These are phyloP conservation scores for Gynochthodes officinalis DNA, from an alignment of 257 asterid species.

Conservation along the genomic window DNA sequence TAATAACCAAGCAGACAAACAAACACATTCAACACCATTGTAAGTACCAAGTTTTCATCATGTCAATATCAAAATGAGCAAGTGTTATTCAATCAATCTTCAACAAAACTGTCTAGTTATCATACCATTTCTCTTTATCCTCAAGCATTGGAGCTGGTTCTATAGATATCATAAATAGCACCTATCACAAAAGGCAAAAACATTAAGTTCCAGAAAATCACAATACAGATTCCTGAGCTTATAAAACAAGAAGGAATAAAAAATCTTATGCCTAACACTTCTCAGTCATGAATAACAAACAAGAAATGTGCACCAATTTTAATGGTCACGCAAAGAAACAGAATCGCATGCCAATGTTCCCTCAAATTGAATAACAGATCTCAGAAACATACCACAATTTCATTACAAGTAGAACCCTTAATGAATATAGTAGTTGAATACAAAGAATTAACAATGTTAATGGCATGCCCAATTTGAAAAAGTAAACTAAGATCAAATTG, in stretches of 20 bases:
- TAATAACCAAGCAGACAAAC: background rate
- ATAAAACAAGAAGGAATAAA: background rate
- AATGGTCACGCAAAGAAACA: background rate
- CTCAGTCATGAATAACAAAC: background rate
- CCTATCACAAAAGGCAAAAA: slow-evolving; percentile 53
- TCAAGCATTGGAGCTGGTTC: slow-evolving; percentile 99
- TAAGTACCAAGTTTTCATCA: background rate
- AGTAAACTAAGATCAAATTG: background rate
- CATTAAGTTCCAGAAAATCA: slow-evolving; percentile 28
- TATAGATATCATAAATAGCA: slow-evolving; percentile 87
- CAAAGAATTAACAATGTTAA: background rate
- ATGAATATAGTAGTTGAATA: background rate
- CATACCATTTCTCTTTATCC: slow-evolving; percentile 94
- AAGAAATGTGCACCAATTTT: background rate
- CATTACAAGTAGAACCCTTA: background rate
- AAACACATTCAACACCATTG: background rate
- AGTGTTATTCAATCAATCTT: background rate
- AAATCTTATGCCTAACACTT: background rate
- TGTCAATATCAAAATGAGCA: background rate
- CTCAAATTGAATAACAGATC: background rate
- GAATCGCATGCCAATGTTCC: background rate
- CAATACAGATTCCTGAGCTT: background rate
- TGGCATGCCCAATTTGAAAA: background rate
- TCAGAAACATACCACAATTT: background rate
- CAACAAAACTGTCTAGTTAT: slow-evolving; percentile 10